Conservation (phyloP, 768 basidiomycete genomes). For the Daedaleopsis nitida region DNA sequence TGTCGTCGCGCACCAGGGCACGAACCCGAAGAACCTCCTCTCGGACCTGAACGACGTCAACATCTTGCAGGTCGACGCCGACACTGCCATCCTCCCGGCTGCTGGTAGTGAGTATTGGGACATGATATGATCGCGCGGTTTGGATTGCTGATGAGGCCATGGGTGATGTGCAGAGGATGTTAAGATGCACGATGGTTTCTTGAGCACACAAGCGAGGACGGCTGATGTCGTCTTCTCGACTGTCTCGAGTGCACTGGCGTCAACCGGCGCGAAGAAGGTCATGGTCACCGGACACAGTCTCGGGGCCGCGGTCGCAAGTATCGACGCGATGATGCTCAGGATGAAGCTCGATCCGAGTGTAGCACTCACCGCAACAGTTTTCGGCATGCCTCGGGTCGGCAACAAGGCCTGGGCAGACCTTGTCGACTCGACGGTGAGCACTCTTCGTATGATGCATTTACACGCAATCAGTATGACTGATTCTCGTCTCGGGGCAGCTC, state of each 20-base stretch:
- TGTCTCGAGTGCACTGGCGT: constrained; percentile 33
- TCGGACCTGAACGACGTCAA: constrained; percentile 41
- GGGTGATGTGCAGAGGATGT: constrained; percentile 28
- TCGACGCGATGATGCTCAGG: constrained; percentile 45
- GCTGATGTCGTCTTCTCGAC: constrained; percentile 37
- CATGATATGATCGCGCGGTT: neutral
- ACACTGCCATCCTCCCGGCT: constrained; percentile 35
- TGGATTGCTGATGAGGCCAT: neutral
- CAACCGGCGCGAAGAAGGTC: constrained; percentile 36
- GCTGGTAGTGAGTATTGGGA: constrained; percentile 23
- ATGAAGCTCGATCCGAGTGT: constrained; percentile 38
- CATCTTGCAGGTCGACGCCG: constrained; percentile 32
- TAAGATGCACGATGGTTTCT: constrained; percentile 43
- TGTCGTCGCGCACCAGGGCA: constrained; percentile 46
- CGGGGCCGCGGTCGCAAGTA: constrained; percentile 48
- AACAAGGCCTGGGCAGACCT: constrained; percentile 47
- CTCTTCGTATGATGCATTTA: neutral
- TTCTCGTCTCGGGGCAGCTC: constrained; percentile 19
- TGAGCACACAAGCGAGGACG: constrained; percentile 40
- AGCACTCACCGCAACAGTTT: constrained; percentile 37
- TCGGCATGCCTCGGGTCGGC: constrained; percentile 48
- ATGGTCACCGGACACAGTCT: constrained; percentile 35
- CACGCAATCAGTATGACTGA: neutral
- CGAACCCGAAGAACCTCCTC: constrained; percentile 35
- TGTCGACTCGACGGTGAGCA: constrained; percentile 37